Base-by-base conservation (phyloP, 495 filamentous ascomycete genomes). In the Cercophora newfieldiana region DNA sequence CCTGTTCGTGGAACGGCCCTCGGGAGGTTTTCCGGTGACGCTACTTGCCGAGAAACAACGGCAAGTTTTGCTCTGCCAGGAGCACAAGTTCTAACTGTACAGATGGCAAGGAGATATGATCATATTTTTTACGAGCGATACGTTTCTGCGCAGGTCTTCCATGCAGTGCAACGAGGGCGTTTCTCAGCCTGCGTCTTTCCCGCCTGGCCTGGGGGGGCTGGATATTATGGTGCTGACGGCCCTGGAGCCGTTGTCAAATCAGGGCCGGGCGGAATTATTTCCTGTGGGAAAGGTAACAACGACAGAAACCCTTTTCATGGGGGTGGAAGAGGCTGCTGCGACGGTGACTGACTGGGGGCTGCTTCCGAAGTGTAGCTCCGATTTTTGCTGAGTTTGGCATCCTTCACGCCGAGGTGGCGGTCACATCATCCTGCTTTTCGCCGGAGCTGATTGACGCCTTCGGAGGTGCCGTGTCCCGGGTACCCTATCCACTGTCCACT, bases 401-500 rank as follows among this genome's bases (percentile, higher is more conserved):
- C 37, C n/a, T 44, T 44, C 37, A 16, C 37, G 37, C 37, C 37
- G 37, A 44, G 37, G 4, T 8, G 12, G 37, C 10, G 37, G 37
- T 33, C 10, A 44, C n/a, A n/a, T n/a, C n/a, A n/a, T n/a, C n/a
- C n/a, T n/a, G 37, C 2, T 16, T 44, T 44, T 16, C 37, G 37
- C 37, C 37, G 12, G 37, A 8, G 37, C 37, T 44, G 10, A 44
- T 14, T 8, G 37, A 14, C 50, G n/a, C 22, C 56, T 16, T 59
- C 57, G 8, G 59, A 2, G 37, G 37, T 44, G 4, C 37, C 3
- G 37, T 16, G 37, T 16, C 4, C 49, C 61, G 61, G 61, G 61
- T 63, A 63, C 61, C 4, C 30, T 24, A 37, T 55, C 61, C 61
- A 50, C 44, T n/a, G 1, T 53, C n/a, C n/a, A n/a, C n/a, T n/a